Percentiles rank a stretch among this genome's conserved stretches.
These are phyloP conservation scores for Sclerotiophoma versabilis DNA, from an alignment of 2,329 filamentous ascomycete species.

Conservation along the genomic window DNA sequence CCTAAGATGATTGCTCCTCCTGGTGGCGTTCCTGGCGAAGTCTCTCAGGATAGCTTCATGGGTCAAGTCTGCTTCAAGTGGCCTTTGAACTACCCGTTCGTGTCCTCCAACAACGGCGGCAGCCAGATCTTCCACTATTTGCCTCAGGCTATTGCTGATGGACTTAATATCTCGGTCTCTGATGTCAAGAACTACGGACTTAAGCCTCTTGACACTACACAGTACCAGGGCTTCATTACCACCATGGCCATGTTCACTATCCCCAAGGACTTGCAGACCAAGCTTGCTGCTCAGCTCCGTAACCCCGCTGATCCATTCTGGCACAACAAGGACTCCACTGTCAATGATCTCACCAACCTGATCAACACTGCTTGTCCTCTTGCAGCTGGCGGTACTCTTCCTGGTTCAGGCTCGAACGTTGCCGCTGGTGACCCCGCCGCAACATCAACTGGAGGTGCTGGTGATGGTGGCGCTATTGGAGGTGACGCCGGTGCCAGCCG, in stretches of 20 bases:
- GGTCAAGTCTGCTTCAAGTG: constrained; percentile 87
- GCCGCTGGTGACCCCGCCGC: constrained; percentile 49
- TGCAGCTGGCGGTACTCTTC: constrained; percentile 53
- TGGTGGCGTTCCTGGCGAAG: constrained; percentile 58
- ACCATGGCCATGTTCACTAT: constrained; percentile 69
- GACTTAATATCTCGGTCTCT: constrained; percentile 58
- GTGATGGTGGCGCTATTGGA: constrained; percentile 59
- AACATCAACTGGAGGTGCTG: constrained; percentile 40
- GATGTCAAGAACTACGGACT: constrained; percentile 74
- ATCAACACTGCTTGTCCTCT: constrained; percentile 86
- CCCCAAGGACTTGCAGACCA: constrained; percentile 55
- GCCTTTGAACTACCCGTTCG: constrained; percentile 83
- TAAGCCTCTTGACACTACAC: constrained; percentile 76
- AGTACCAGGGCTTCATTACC: constrained; percentile 77
- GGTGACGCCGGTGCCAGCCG: constrained; percentile 60
- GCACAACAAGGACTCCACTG: constrained; percentile 70
- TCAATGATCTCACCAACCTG: constrained; percentile 75
- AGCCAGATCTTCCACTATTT: constrained; percentile 85
- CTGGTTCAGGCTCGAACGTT: constrained; percentile 52
- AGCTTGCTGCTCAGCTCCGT: constrained; percentile 72
- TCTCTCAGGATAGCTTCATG: constrained; percentile 70
- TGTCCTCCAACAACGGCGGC: constrained; percentile 74
- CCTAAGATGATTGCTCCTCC: constrained; percentile 79
- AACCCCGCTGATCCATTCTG: constrained; percentile 78
- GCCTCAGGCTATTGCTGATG: constrained; percentile 73